Evolutionary conservation across 257 asterid species (phyloP).

Genomic region (Gardenia jasminoides): DNA sequence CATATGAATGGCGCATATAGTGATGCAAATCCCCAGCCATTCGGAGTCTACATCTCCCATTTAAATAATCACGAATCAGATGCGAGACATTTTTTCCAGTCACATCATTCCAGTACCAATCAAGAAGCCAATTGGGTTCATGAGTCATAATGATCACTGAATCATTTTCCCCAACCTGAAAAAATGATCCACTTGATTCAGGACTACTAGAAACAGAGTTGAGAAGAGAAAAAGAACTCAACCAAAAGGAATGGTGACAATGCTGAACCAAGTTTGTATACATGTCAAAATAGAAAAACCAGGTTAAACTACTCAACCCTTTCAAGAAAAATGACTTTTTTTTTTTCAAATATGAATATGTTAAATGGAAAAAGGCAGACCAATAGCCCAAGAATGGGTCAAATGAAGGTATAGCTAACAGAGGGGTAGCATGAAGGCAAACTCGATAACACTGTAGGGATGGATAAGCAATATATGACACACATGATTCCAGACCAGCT

Average conservation of each 20-base stretch:
- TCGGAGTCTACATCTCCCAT: slow-evolving; percentile 86
- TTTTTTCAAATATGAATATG: background rate
- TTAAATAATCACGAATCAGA: slow-evolving; percentile 77
- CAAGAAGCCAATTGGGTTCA: slow-evolving; percentile 96
- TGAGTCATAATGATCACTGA: slow-evolving; percentile 97
- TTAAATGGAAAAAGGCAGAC: background rate
- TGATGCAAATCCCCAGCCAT: slow-evolving; percentile 97
- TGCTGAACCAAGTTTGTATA: background rate
- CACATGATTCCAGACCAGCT: background rate
- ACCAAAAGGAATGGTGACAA: background rate
- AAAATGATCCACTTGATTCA: background rate
- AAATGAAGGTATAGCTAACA: background rate
- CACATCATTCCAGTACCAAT: slow-evolving; percentile 80
- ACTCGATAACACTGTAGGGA: background rate
- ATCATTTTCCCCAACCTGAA: slow-evolving; percentile 76
- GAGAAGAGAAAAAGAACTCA: background rate
- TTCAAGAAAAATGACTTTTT: background rate
- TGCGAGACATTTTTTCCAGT: slow-evolving; percentile 78
- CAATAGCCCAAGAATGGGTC: background rate
- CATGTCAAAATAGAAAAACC: background rate
- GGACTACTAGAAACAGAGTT: background rate
- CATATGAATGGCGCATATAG: slow-evolving; percentile 90
- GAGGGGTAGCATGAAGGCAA: background rate
- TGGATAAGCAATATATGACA: background rate
- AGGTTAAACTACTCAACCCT: background rate